Evolutionary conservation across 352 stramenopile species (phyloP), one percentile per base, ranked within the genome.

Genomic region (Pythium rishiriense): DNA sequence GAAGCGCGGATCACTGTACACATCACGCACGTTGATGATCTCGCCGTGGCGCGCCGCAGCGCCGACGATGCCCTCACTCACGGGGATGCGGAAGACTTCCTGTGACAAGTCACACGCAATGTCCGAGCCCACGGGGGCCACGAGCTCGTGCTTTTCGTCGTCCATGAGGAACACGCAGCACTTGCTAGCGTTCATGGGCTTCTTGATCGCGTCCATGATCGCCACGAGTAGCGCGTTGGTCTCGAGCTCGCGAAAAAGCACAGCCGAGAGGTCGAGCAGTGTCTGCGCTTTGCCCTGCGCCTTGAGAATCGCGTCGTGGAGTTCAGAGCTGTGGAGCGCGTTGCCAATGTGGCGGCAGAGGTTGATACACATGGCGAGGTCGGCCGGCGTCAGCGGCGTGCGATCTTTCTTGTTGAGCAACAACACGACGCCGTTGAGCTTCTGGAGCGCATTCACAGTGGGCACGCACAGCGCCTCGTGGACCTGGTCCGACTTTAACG

Each of bases 11-110:
- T 93, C 83, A 3, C 73, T 29, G 59, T 92, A 91, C 5, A 76
- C 79, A 59, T 96, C 88, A 0, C 73, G 74, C 4, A 97, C 62
- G 60, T 96, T 96, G 50, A 96, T 80, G 25, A 85, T 67, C 49
- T 90, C 76, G 31, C 86, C 86, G 6, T 66, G 87, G 19, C 74
- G 73, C 24, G 83, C 88, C 8, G 91, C 88, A 1, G 75, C 72
- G 15, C 79, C 85, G 22, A 82, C 71, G 58, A 85, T 84, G 10
- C 81, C 71, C 57, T 76, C 75, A 5, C 72, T 75, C 45, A 81
- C 64, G 8, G 82, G 73, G 26, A 91, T 82, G 42, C 81, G 76
- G 31, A 91, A 78, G 2, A 73, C 71, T 15, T 85, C 63, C 5
- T 72, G 78, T 2, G 70, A 66, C 24, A 75, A 72, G 24, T 85